A percentile compares a stretch with the other conserved stretches of the same genome.
Conservation (phyloP, 73 alveolate genomes). For the Symbiodinium pilosum region DNA sequence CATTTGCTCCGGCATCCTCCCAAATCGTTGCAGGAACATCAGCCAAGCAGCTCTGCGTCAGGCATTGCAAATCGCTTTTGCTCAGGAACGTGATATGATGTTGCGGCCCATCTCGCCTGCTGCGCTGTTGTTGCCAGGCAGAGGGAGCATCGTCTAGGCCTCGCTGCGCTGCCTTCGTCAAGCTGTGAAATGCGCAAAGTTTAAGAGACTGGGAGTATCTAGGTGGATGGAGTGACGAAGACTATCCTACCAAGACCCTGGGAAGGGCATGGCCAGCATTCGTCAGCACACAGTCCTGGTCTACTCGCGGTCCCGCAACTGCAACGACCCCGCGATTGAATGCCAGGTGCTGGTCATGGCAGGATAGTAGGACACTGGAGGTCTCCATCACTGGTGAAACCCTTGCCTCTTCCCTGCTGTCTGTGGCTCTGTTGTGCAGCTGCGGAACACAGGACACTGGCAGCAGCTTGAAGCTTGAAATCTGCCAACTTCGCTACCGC, state of each 20-base stretch:
- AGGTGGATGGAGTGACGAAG: too few species aligned
- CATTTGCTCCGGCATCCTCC: background rate
- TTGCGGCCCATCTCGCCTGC: slow-evolving; percentile 39
- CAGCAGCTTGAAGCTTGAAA: too few species aligned
- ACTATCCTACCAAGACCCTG: too few species aligned
- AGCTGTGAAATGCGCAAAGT: background rate
- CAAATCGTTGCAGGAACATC: background rate
- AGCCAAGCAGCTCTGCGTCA: background rate
- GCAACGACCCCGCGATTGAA: slow-evolving; percentile 74
- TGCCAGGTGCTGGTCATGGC: slow-evolving; percentile 50
- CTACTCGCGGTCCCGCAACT: slow-evolving; percentile 21
- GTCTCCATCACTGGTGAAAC: background rate
- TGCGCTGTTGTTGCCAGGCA: slow-evolving; percentile 45
- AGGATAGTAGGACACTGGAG: slow-evolving; percentile 1
- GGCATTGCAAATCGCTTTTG: slow-evolving; percentile 8
- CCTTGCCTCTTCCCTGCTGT: too few species aligned
- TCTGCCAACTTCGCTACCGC: too few species aligned
- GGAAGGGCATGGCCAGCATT: too few species aligned
- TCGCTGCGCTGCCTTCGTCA: slow-evolving; percentile 13
- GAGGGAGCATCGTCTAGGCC: slow-evolving; percentile 21
- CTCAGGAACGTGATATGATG: slow-evolving; percentile 58
- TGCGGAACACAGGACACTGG: too few species aligned
- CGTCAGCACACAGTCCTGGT: slow-evolving; percentile 6
- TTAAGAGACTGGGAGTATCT: too few species aligned
- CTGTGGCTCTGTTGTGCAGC: too few species aligned